Evolutionary conservation across 768 basidiomycete genomes (phyloP), one percentile per base, ranked within the genome.

Genomic region (Collybia sordida): DNA sequence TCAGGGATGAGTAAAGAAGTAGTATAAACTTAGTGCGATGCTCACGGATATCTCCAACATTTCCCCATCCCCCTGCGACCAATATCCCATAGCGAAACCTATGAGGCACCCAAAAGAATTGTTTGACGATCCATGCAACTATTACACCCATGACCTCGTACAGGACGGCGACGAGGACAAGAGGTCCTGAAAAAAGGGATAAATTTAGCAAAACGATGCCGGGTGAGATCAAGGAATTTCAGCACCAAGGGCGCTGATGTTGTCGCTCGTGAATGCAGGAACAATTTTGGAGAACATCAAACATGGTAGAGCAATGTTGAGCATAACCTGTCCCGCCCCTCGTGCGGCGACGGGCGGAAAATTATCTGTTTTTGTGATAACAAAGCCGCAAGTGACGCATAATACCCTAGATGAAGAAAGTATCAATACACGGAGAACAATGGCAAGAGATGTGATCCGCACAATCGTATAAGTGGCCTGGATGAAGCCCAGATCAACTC

Each of bases 91-190:
- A 80, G 41, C 88, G 72, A 59, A 90, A 90, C 22, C 85, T 76
- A 59, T 88, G 84, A 1, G 89, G 89, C 2, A 90, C 86, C 81
- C 87, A 90, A 58, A 86, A 89, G 43, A 86, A 56, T 53, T 79
- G 77, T 42, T 78, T 79, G 46, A 82, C 66, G n/a, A 78, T 41
- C 71, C 74, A 83, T 0, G 82, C 80, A 19, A 84, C 71, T 6
- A 63, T 28, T 7, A 82, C 60, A 6, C 89, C 85, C 4, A 86
- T 64, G 2, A 58, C 59, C 51, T 84, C 77, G 54, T 90, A 90
- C 3, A 85, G 44, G 0, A 85, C 22, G 0, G 79, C 82, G n/a
- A 87, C 66, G 11, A 88, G 69, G 22, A 83, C 58, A 11, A 90
- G 71, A 1, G 87, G 88, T 3, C 83, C 86, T 87, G 40, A 21